These are phyloP conservation scores for Aspergillus hancockii DNA, from an alignment of 495 filamentous ascomycete species.

Conservation along the genomic window DNA sequence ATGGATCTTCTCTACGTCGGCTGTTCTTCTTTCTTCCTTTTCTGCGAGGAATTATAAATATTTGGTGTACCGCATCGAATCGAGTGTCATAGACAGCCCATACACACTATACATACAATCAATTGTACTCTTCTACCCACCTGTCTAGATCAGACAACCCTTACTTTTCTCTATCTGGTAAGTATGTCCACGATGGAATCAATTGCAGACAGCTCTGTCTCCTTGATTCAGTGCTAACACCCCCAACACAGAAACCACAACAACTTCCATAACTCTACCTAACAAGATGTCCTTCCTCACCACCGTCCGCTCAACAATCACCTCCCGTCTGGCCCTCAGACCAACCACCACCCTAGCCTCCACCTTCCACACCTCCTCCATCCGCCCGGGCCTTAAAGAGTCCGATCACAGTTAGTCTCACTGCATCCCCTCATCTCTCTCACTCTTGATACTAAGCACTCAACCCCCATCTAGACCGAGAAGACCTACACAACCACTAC, in stretches of 20 bases:
- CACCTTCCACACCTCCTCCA: slow-evolving; percentile 33
- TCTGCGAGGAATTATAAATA: not conserved
- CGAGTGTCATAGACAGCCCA: not conserved
- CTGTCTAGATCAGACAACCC: too few relatives aligned
- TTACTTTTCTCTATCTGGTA: too few relatives aligned
- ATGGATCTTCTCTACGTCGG: too few relatives aligned
- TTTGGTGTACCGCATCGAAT: not conserved
- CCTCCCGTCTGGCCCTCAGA: slow-evolving; percentile 20
- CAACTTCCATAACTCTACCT: too few relatives aligned
- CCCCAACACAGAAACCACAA: not conserved
- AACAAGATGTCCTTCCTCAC: slow-evolving; percentile 38
- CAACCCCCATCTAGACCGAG: slow-evolving; percentile 34
- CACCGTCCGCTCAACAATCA: slow-evolving; percentile 25
- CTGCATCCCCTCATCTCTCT: not conserved
- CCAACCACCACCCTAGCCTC: slow-evolving; percentile 18
- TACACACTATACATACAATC: too few relatives aligned
- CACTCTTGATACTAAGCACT: not conserved
- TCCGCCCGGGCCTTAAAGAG: slow-evolving; percentile 35
- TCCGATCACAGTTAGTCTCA: slow-evolving; percentile 29
- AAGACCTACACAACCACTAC: slow-evolving; percentile 45
- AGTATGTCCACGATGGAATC: not conserved
- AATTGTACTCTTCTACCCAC: too few relatives aligned
- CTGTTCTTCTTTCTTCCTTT: not conserved
- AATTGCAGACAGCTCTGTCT: not conserved
- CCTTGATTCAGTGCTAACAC: not conserved